Evolutionary conservation across 768 basidiomycete species (phyloP).

Genomic region (Mycena vulgaris): DNA sequence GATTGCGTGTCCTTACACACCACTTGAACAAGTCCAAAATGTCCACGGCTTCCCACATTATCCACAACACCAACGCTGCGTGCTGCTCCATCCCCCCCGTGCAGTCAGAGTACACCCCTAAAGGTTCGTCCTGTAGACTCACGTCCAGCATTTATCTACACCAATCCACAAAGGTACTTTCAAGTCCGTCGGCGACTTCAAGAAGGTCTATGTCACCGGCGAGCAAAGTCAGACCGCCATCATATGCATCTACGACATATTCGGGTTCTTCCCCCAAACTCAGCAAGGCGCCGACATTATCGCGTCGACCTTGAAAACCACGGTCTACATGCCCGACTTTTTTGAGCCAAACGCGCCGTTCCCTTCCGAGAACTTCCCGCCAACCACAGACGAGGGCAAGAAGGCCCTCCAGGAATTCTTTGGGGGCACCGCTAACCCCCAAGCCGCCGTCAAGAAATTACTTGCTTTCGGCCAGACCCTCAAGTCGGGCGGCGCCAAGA

Average conservation of each 20-base stretch:
- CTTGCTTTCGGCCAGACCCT: constrained; percentile 57
- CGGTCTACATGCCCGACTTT: constrained; percentile 79
- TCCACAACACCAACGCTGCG: constrained; percentile 59
- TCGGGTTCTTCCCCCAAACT: constrained; percentile 77
- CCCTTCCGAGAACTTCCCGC: constrained; percentile 66
- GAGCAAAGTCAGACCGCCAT: constrained; percentile 64
- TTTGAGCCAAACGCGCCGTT: constrained; percentile 69
- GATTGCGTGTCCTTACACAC: constrained; percentile 55
- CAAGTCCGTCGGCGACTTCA: constrained; percentile 64
- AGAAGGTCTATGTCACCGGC: constrained; percentile 68
- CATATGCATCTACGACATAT: constrained; percentile 75
- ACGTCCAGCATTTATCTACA: neutral
- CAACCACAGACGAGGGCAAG: constrained; percentile 67
- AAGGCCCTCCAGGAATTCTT: constrained; percentile 72
- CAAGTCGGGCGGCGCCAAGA: constrained; percentile 59
- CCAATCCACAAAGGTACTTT: constrained; percentile 36
- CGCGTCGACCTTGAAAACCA: constrained; percentile 64
- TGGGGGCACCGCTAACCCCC: constrained; percentile 63
- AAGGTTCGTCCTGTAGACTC: constrained; percentile 48
- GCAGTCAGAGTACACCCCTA: constrained; percentile 65
- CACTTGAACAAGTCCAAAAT: constrained; percentile 55
- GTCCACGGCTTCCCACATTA: constrained; percentile 46
- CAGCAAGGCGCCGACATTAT: constrained; percentile 76
- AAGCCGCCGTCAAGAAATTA: constrained; percentile 57
- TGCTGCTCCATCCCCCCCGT: constrained; percentile 74